These are phyloP conservation scores for Falciphora oryzae DNA, from an alignment of 2,329 filamentous ascomycete genomes.

Conservation along the genomic window DNA sequence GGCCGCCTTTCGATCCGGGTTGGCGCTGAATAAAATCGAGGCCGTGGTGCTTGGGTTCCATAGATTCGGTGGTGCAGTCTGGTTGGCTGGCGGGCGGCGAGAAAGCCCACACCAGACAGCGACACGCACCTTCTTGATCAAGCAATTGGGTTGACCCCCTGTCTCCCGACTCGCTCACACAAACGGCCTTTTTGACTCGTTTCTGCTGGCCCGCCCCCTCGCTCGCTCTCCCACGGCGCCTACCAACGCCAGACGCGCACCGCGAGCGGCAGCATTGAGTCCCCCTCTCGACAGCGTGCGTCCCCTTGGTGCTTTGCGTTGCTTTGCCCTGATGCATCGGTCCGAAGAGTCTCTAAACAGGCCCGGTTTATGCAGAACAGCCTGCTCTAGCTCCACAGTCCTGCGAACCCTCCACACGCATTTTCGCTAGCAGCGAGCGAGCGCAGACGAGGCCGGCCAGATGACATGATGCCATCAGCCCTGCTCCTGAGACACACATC, in stretches of 20 bases:
- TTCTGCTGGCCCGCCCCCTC: neutral
- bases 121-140: neutral
- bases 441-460: conserved; percentile 11
- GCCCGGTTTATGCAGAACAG: conserved; percentile 9
- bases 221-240: neutral
- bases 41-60: neutral
- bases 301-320: conserved; percentile 1
- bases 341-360: conserved; percentile 8
- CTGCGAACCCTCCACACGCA: neutral
- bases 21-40: neutral
- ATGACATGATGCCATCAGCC: conserved; percentile 36
- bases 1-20: neutral
- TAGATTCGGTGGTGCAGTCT: neutral
- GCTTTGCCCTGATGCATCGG: conserved; percentile 5
- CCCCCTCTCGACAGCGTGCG: neutral
- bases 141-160: neutral
- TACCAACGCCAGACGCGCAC: neutral
- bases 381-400: conserved; percentile 6
- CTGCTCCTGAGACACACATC: conserved; percentile 33
- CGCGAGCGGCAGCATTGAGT: neutral
- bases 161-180: neutral
- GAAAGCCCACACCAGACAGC: neutral
- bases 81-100: neutral
- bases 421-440: conserved; percentile 1
- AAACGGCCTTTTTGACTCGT: conserved; percentile 1